Conservation (phyloP, 768 basidiomycete genomes). For the Auricularia heimuer region DNA sequence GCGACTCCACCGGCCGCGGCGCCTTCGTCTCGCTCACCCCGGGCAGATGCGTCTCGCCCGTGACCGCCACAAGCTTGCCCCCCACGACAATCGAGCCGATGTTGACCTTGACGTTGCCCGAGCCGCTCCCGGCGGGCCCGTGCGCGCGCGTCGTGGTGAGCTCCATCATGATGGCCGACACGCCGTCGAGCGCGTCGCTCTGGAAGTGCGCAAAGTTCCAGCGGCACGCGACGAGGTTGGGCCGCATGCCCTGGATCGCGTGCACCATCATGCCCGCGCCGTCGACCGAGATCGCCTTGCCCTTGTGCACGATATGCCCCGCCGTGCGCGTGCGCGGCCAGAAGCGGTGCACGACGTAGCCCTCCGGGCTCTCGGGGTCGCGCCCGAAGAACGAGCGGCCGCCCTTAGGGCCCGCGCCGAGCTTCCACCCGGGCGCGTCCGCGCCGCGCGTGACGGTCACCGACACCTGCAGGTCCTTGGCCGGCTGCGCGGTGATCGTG, state of each 20-base stretch:
- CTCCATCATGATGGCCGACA: conserved; percentile 91
- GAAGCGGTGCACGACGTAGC: conserved; percentile 85
- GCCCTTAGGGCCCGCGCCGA: conserved; percentile 79
- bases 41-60: conserved; percentile 71
- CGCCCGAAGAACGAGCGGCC: conserved; percentile 84
- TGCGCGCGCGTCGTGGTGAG: conserved; percentile 75
- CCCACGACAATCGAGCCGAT: conserved; percentile 77
- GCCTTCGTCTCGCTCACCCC: conserved; percentile 29
- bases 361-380: conserved; percentile 58
- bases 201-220: conserved; percentile 98
- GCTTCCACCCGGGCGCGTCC: conserved; percentile 76
- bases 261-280: conserved; percentile 84
- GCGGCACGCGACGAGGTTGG: conserved; percentile 79
- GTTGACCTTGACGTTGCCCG: conserved; percentile 77
- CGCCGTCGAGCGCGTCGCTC: conserved; percentile 55
- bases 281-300: conserved; percentile 43
- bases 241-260: conserved; percentile 97
- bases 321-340: conserved; percentile 61
- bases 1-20: conserved; percentile 41
- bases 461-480: conserved; percentile 69
- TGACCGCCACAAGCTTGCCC: conserved; percentile 65
- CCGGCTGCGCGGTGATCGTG: conserved; percentile 67
- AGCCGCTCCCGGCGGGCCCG: conserved; percentile 69
- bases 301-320: conserved; percentile 61
- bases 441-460: conserved; percentile 63